phyloP scores from a whole-genome alignment of 1,139 yeast genomes.

The Protomyces inundatus region DNA sequence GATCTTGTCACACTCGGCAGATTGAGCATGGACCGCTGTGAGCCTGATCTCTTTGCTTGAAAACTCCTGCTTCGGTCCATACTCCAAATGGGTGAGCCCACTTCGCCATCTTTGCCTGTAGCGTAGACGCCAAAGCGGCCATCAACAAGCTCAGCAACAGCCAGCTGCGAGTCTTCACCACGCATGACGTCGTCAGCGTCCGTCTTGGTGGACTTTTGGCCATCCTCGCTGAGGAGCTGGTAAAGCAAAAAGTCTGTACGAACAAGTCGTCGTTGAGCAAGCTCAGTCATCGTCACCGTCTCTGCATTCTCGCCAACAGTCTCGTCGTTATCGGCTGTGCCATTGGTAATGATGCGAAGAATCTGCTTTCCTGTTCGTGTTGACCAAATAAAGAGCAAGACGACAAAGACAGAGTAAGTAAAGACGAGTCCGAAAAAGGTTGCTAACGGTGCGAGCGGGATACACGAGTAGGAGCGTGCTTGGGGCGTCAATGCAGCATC shows the following conservation, averaged over 20 bases:
- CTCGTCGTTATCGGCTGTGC: background rate
- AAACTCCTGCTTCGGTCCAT: background rate
- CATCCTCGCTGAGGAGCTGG: constrained; percentile 3
- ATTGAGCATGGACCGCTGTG: background rate
- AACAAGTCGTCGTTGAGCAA: constrained; percentile 1
- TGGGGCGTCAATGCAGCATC: background rate
- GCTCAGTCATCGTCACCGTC: background rate
- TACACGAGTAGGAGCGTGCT: background rate
- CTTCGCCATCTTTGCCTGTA: background rate
- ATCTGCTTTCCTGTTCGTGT: background rate
- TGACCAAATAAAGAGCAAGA: background rate
- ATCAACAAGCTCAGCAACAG: background rate
- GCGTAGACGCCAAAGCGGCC: background rate
- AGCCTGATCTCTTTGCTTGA: background rate
- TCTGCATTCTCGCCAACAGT: background rate
- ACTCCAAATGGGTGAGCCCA: background rate
- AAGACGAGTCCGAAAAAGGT: constrained; percentile 1
- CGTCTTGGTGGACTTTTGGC: background rate
- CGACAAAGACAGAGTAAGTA: background rate
- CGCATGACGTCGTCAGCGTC: constrained; percentile 5
- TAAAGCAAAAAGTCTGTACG: constrained; percentile 5
- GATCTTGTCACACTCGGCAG: background rate
- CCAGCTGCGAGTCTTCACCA: background rate
- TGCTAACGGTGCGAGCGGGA: background rate
- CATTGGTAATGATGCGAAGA: background rate